Percentiles rank a stretch among this genome's conserved stretches.
These are phyloP conservation scores for Malassezia brasiliensis DNA, from an alignment of 1,284 basidiomycete species.

Conservation along the genomic window DNA sequence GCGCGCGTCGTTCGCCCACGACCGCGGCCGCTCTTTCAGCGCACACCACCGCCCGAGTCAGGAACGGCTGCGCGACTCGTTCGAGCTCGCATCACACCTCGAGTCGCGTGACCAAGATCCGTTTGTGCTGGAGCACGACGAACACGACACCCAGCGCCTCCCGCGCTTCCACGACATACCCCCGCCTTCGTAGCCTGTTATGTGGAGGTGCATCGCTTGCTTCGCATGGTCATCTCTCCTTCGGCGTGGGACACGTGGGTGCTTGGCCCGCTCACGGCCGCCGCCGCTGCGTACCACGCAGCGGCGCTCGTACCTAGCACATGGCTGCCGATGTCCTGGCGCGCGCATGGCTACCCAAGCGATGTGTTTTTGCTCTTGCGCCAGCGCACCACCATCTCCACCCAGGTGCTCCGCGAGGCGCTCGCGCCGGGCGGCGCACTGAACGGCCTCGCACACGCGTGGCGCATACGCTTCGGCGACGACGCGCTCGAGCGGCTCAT, in stretches of 20 bases:
- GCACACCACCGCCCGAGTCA: not conserved
- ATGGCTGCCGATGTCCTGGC: not conserved
- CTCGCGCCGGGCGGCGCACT: not conserved
- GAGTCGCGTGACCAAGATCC: not conserved
- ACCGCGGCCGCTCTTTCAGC: not conserved
- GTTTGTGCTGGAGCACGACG: not conserved
- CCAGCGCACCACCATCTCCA: slow-evolving; percentile 4
- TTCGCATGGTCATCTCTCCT: too few relatives aligned
- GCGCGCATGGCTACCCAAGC: slow-evolving; percentile 3
- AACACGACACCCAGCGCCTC: not conserved
- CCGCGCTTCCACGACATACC: slow-evolving; percentile 8
- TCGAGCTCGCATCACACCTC: not conserved
- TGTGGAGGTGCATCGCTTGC: not conserved
- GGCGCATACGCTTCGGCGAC: slow-evolving; percentile 1
- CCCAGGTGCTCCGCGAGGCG: slow-evolving; percentile 11
- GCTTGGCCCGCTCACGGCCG: not conserved
- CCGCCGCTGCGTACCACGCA: slow-evolving; percentile 1
- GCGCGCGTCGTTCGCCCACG: slow-evolving; percentile 15
- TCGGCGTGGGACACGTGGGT: not conserved
- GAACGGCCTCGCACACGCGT: not conserved
- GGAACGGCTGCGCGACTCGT: not conserved
- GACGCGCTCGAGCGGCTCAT: slow-evolving; percentile 6
- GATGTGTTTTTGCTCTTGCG: slow-evolving; percentile 9
- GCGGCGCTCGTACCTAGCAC: slow-evolving; percentile 1
- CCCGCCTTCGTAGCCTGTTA: too few relatives aligned